A percentile compares a stretch with the other conserved stretches of the same genome.
Conservation (phyloP, 2,329 filamentous ascomycete genomes). For the Fusarium sp. region DNA sequence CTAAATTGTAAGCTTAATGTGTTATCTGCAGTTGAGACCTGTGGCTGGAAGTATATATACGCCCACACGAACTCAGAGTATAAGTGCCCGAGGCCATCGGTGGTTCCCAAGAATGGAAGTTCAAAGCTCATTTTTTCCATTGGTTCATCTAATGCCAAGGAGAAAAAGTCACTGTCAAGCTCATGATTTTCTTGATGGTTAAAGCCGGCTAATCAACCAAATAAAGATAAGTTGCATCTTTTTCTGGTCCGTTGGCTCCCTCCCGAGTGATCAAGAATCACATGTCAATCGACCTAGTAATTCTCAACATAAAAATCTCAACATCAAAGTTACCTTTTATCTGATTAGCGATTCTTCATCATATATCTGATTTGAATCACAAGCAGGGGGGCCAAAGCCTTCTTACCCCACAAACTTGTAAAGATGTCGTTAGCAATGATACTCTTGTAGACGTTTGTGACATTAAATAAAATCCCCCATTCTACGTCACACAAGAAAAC, state of each 20-base stretch:
- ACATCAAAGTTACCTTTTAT: accelerated
- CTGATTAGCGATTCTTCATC: not conserved
- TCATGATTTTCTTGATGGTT: not conserved
- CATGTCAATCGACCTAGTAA: too few relatives aligned
- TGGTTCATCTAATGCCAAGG: not conserved
- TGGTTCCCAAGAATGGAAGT: not conserved
- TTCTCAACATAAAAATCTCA: too few relatives aligned
- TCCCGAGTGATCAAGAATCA: not conserved
- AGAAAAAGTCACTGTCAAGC: not conserved
- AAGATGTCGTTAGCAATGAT: too few relatives aligned
- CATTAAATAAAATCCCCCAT: too few relatives aligned
- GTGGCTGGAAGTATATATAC: too few relatives aligned
- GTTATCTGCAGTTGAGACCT: too few relatives aligned
- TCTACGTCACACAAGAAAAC: accelerated
- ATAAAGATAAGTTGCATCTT: not conserved
- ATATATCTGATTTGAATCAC: too few relatives aligned
- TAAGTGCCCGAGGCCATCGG: not conserved
- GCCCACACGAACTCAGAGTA: too few relatives aligned
- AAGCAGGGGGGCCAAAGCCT: too few relatives aligned
- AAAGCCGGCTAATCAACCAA: not conserved
- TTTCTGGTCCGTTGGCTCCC: not conserved
- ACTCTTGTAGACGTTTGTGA: too few relatives aligned
- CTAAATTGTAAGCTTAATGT: too few relatives aligned
- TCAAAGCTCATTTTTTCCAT: not conserved
- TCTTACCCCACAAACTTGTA: too few relatives aligned